A percentile compares a stretch with the other conserved stretches of the same genome.
phyloP scores from a whole-genome alignment of 2,329 filamentous ascomycete genomes.

The Setomelanomma holmii region DNA sequence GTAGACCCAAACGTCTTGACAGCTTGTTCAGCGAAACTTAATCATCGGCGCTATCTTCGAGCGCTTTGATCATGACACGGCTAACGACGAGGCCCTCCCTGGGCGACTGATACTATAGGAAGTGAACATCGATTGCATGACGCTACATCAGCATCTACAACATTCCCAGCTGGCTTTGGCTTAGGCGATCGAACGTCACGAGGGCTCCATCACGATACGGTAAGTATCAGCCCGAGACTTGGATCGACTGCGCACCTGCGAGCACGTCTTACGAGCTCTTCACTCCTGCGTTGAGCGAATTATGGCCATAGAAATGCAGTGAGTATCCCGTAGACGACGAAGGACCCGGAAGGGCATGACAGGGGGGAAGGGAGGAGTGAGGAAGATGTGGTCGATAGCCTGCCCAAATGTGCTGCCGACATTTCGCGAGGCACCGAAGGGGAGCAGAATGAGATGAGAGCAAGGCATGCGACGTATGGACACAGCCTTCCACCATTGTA shows the following conservation, averaged over 20 bases:
- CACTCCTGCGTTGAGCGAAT: not conserved
- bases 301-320: not conserved
- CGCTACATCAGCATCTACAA: constrained; percentile 35
- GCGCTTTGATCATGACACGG: constrained; percentile 13
- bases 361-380: too few species aligned
- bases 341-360: too few species aligned
- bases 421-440: too few species aligned
- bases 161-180: constrained; percentile 6
- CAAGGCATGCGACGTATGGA: too few species aligned
- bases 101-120: constrained; percentile 38
- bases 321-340: too few species aligned
- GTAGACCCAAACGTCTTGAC: not conserved
- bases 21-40: not conserved
- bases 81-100: constrained; percentile 36
- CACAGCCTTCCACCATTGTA: too few species aligned
- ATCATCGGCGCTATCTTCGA: not conserved
- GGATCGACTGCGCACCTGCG: too few species aligned
- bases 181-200: constrained; percentile 1
- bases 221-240: too few species aligned
- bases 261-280: too few species aligned
- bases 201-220: not conserved
- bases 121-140: constrained; percentile 31
- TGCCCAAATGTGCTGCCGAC: too few species aligned
- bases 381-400: too few species aligned
- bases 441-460: too few species aligned